A percentile compares a stretch with the other conserved stretches of the same genome.
Evolutionary conservation across 148 eudicot species (phyloP).

Genomic region (Limonium bicolor): DNA sequence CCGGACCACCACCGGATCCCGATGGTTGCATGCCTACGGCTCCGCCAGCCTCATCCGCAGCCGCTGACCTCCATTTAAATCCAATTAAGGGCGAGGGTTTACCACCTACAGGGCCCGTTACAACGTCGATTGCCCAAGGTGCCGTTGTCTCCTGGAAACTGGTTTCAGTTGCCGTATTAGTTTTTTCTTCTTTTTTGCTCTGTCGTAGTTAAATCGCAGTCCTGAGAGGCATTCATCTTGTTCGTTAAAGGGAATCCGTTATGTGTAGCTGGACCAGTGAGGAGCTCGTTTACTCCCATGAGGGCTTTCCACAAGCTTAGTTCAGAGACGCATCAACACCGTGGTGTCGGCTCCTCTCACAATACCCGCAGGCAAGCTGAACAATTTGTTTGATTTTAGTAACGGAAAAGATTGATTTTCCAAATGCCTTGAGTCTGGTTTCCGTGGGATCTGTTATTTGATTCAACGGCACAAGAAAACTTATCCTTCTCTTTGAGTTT

Average conservation of each 20-base stretch:
- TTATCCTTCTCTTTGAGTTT: not conserved
- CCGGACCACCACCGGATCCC: conserved; percentile 29
- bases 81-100: conserved; percentile 17
- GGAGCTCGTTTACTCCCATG: conserved; percentile 30
- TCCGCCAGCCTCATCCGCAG: conserved; percentile 15
- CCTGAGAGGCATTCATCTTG: too few relatives aligned
- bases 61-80: conserved; percentile 10
- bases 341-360: conserved; percentile 76
- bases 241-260: conserved; percentile 21
- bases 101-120: conserved; percentile 12
- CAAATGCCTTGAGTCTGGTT: too few relatives aligned
- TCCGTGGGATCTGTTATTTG: too few relatives aligned
- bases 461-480: too few relatives aligned
- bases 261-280: conserved; percentile 20
- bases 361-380: conserved; percentile 47
- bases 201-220: too few relatives aligned
- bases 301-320: conserved; percentile 22
- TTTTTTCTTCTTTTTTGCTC: not conserved
- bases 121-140: conserved; percentile 33
- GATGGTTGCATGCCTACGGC: conserved; percentile 15
- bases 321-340: conserved; percentile 29
- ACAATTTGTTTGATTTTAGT: not conserved
- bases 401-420: too few relatives aligned
- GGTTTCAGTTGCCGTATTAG: not conserved
- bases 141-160: too few relatives aligned